Base-by-base conservation (phyloP, 2,329 filamentous ascomycete species). In the Fusarium decemcellulare region DNA sequence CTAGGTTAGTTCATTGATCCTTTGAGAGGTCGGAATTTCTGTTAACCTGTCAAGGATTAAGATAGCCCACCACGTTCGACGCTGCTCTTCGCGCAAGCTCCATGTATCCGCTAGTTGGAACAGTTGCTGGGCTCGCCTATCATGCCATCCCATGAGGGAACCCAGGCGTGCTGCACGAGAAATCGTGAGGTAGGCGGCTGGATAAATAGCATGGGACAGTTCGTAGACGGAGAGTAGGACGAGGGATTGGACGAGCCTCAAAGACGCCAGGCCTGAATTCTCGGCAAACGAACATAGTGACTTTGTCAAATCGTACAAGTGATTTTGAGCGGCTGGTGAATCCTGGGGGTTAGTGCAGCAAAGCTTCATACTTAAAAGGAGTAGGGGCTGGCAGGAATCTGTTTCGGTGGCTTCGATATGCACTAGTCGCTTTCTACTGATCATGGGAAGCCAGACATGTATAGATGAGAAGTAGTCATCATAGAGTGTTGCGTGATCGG, bases 41-140 rank as follows among this genome's bases (percentile, higher is more conserved):
- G 23, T 23, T 7, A 40, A 70, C 66, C 69, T 65, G 23, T 74
- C 72, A 6, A 74, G 59, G 1, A 72, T 32, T 14, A 68, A 67
- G 8, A 74, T 62, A 3, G 70, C 62, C 70, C 72, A 72, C 66
- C 65, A 72, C 7, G 66, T 68, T 40, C 68, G 54, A 5, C 66
- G 51, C 12, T 70, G 64, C 44, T 72, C 72, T 53, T 72, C 70
- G 5, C 62, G 51, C 10, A 68, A 54, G 2, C 56, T 65, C 68
- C 64, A 72, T 2, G 63, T 72, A 2, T 67, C 59, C 5, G 66
- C 32, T 2, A 46, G n/a, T 12, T 54, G 57, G 30, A 74, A 72
- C 0, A 74, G 43, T 32, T 62, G 59, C 11, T 43, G 59, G 12
- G 54, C 27, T 12, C 40, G 52, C 4, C 57, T 53, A 32, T 61